Evolutionary conservation across 257 asterid genomes (phyloP).

Genomic region (Plantago major): DNA sequence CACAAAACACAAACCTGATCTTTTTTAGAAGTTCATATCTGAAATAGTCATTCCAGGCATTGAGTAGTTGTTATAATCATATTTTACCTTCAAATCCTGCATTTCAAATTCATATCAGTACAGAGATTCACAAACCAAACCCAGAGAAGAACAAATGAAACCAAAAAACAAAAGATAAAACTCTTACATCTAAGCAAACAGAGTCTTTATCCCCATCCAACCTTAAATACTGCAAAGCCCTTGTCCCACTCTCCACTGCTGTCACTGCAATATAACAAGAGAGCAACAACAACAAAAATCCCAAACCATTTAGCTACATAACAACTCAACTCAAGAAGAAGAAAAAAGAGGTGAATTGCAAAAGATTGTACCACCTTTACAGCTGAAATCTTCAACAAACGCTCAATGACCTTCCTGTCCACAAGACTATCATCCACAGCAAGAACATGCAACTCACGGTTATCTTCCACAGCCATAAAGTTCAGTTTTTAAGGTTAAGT

Average conservation of each 20-base stretch:
- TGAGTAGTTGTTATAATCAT: slow-evolving; percentile 78
- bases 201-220: slow-evolving; percentile 68
- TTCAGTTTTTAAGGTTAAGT: not conserved
- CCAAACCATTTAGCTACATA: slow-evolving; percentile 4
- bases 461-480: slow-evolving; percentile 19
- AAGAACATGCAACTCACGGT: slow-evolving; percentile 69
- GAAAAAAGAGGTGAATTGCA: not conserved
- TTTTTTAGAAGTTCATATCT: slow-evolving; percentile 87
- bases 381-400: slow-evolving; percentile 57
- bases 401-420: slow-evolving; percentile 71
- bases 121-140: not conserved
- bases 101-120: not conserved
- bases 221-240: slow-evolving; percentile 84
- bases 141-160: not conserved
- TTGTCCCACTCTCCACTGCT: slow-evolving; percentile 83
- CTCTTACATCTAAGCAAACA: slow-evolving; percentile 59
- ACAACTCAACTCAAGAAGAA: not conserved
- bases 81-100: slow-evolving; percentile 80
- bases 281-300: slow-evolving; percentile 14
- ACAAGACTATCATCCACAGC: slow-evolving; percentile 81
- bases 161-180: too few relatives aligned
- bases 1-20: slow-evolving; percentile 77
- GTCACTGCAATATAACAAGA: slow-evolving; percentile 54
- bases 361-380: slow-evolving; percentile 53
- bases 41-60: slow-evolving; percentile 99